Percentiles rank a stretch among this genome's conserved stretches.
Evolutionary conservation across 139 green algal genomes (phyloP).

Genomic region (Chlamydomonas sp.): DNA sequence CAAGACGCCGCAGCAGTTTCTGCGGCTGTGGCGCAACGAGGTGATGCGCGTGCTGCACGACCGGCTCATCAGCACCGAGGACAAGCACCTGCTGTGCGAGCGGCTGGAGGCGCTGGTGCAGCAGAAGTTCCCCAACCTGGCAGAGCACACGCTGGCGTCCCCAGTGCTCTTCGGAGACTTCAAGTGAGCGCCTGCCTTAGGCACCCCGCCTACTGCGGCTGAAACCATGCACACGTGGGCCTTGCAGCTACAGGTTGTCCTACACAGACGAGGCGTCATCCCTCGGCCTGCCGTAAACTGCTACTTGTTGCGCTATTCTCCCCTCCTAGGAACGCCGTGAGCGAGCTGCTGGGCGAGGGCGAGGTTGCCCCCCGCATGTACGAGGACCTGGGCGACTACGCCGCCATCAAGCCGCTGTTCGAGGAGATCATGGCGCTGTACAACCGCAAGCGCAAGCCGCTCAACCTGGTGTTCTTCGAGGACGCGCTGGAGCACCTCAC

Average conservation of each 20-base stretch:
- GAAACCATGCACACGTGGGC: no score
- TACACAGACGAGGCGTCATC: no score
- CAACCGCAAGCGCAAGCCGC: slow-evolving; percentile 77
- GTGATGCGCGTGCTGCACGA: slow-evolving; percentile 81
- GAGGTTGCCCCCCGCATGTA: slow-evolving; percentile 70
- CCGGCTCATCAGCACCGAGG: slow-evolving; percentile 61
- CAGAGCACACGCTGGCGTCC: slow-evolving; percentile 58
- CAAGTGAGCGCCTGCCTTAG: slow-evolving; percentile 24
- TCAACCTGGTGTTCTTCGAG: slow-evolving; percentile 89
- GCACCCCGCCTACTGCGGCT: no score
- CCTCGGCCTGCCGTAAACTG: not conserved
- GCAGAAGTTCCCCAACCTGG: slow-evolving; percentile 47
- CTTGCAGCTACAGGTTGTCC: no score
- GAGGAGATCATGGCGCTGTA: slow-evolving; percentile 78
- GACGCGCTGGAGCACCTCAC: slow-evolving; percentile 88
- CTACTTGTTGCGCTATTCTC: not conserved
- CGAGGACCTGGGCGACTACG: slow-evolving; percentile 76
- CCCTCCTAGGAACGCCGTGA: slow-evolving; percentile 34
- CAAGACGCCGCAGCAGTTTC: slow-evolving; percentile 56
- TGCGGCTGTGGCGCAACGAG: slow-evolving; percentile 84
- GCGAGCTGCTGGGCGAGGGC: slow-evolving; percentile 38
- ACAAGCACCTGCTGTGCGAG: slow-evolving; percentile 61
- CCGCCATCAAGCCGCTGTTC: slow-evolving; percentile 74
- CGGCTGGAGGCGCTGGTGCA: slow-evolving; percentile 61
- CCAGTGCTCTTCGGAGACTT: slow-evolving; percentile 90